Evolutionary conservation across 2,329 filamentous ascomycete genomes (phyloP).

Genomic region (Emericellopsis atlantica): DNA sequence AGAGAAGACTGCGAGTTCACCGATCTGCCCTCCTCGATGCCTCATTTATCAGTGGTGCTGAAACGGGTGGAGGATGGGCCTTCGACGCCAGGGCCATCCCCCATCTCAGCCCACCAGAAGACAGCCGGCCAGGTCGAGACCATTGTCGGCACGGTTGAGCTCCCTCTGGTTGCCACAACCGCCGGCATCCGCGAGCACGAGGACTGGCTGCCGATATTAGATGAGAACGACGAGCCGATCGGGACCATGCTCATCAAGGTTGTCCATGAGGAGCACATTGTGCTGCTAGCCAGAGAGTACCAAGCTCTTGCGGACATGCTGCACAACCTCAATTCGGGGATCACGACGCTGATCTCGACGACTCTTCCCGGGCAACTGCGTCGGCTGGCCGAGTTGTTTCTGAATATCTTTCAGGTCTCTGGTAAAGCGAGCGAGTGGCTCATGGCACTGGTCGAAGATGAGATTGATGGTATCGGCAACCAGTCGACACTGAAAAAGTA

Average conservation of each 20-base stretch:
- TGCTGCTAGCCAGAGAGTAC: conserved; percentile 79
- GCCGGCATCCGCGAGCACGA: conserved; percentile 61
- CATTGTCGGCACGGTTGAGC: conserved; percentile 62
- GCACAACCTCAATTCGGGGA: conserved; percentile 69
- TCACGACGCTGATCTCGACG: conserved; percentile 76
- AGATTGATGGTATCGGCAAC: conserved; percentile 86
- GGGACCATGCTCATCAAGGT: conserved; percentile 79
- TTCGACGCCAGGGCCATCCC: conserved; percentile 28
- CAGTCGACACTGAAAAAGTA: conserved; percentile 59
- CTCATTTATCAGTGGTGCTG: conserved; percentile 57
- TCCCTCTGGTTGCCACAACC: conserved; percentile 68
- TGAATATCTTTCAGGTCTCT: conserved; percentile 94
- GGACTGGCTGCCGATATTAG: conserved; percentile 75
- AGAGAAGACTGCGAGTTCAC: conserved; percentile 67
- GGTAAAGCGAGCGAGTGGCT: conserved; percentile 80
- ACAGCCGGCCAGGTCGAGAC: conserved; percentile 32
- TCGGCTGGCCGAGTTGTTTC: conserved; percentile 68
- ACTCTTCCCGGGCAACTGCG: conserved; percentile 67
- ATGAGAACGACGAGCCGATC: conserved; percentile 62
- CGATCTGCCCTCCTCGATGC: conserved; percentile 58
- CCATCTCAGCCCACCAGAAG: conserved; percentile 16
- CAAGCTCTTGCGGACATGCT: conserved; percentile 69
- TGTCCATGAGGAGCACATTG: conserved; percentile 77
- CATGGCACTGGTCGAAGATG: conserved; percentile 85
- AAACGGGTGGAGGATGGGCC: conserved; percentile 47